Conservation (phyloP, 78 protist species). For the slime mould (Dictyostelium discoideum) region DNA sequence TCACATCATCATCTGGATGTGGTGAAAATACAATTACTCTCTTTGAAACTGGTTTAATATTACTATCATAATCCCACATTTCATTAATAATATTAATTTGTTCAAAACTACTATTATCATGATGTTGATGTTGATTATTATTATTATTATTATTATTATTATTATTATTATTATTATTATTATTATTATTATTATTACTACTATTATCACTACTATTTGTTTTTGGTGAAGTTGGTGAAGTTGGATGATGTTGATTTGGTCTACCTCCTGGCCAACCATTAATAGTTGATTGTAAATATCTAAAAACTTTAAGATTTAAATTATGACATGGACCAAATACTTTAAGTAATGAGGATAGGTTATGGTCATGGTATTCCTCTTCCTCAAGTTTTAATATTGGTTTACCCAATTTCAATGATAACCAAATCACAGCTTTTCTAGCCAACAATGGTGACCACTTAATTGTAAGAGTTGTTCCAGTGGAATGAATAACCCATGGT, state of each 20-base stretch:
- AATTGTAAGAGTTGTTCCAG: constrained; percentile 15
- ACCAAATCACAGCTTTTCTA: constrained; percentile 73
- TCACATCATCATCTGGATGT: constrained; percentile 94
- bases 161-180: neutral
- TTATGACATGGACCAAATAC: constrained; percentile 74
- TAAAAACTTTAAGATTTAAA: constrained; percentile 70
- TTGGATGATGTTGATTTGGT: constrained; percentile 12
- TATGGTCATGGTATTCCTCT: constrained; percentile 58
- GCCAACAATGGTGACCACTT: constrained; percentile 79
- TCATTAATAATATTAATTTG: neutral
- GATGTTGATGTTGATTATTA: neutral
- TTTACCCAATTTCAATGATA: constrained; percentile 55
- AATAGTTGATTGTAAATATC: constrained; percentile 62
- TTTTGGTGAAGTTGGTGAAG: neutral
- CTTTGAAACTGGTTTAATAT: constrained; percentile 37
- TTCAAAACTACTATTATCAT: neutral
- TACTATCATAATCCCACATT: constrained; percentile 15
- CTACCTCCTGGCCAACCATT: constrained; percentile 87
- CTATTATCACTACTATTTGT: neutral
- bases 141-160: neutral
- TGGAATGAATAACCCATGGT: constrained; percentile 74
- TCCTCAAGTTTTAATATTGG: constrained; percentile 75
- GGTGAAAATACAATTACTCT: constrained; percentile 87
- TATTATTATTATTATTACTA: neutral
- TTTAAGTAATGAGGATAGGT: constrained; percentile 29